These are phyloP conservation scores for Aspergillus haitiensis DNA, from an alignment of 495 filamentous ascomycete species.

Conservation along the genomic window DNA sequence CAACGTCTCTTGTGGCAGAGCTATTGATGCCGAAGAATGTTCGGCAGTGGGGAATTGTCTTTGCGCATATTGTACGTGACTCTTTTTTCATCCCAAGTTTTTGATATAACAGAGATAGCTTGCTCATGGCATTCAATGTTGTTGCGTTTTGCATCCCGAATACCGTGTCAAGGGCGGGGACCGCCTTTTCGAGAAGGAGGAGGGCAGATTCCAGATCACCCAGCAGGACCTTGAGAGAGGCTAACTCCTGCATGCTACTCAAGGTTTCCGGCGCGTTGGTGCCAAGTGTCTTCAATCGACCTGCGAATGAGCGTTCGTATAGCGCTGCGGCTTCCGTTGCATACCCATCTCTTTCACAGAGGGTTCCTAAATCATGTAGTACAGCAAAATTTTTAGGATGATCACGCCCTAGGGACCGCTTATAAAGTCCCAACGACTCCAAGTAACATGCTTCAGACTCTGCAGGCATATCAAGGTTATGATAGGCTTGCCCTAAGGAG, in stretches of 20 bases:
- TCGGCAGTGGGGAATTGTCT: constrained; percentile 32
- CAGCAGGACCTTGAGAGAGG: constrained; percentile 28
- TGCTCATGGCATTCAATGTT: constrained; percentile 33
- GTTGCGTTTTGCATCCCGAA: constrained; percentile 33
- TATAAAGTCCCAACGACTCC: constrained; percentile 30
- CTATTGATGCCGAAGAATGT: constrained; percentile 30
- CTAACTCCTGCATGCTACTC: constrained; percentile 35
- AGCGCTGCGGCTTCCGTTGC: constrained; percentile 34
- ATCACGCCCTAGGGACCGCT: constrained; percentile 31
- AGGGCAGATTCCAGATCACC: constrained; percentile 34
- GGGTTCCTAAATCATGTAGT: constrained; percentile 29
- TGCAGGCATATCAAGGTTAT: constrained; percentile 24
- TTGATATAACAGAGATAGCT: constrained; percentile 32
- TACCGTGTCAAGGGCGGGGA: constrained; percentile 33
- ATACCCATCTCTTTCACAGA: constrained; percentile 34
- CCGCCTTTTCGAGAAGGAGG: constrained; percentile 31
- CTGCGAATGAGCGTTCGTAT: constrained; percentile 35
- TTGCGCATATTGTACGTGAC: constrained; percentile 25
- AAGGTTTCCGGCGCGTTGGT: constrained; percentile 35
- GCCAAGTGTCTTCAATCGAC: constrained; percentile 31
- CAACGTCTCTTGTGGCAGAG: constrained; percentile 28
- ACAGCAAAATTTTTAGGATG: constrained; percentile 30
- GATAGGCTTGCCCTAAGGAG: constrained; percentile 30
- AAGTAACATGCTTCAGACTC: constrained; percentile 35
- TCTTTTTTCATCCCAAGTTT: constrained; percentile 34